Conservation (phyloP, 441 rosid species). For the Populus tomentosa region DNA sequence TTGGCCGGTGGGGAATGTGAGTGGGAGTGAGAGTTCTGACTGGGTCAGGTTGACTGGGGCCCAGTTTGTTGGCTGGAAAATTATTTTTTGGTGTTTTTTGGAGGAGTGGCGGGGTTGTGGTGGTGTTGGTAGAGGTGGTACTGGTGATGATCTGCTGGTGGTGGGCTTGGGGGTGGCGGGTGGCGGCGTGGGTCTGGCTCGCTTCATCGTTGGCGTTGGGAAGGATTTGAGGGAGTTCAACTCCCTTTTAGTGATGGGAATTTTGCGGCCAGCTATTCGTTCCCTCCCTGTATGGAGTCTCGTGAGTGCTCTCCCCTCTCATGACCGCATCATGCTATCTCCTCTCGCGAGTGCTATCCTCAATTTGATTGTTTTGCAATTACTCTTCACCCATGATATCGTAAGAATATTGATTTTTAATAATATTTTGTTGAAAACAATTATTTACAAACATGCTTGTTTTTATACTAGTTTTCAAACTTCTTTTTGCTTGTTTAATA, state of each 20-base stretch:
- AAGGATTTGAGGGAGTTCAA: background rate
- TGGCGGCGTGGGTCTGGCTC: constrained; percentile 33
- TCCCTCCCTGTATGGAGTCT: background rate
- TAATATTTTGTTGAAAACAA: too few species aligned
- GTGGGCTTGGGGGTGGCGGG: constrained; percentile 9
- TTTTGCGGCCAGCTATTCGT: background rate
- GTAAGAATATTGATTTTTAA: too few species aligned
- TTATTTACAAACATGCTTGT: too few species aligned
- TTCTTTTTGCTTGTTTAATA: too few species aligned
- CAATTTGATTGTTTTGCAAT: too few species aligned
- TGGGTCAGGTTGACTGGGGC: constrained; percentile 45
- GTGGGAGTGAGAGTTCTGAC: constrained; percentile 66
- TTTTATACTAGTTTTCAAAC: too few species aligned
- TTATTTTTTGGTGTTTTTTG: background rate
- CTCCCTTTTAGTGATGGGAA: background rate
- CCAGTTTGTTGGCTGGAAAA: constrained; percentile 32
- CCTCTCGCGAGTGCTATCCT: background rate
- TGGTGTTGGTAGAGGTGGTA: constrained; percentile 30
- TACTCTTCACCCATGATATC: too few species aligned
- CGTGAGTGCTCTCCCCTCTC: background rate
- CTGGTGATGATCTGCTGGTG: constrained; percentile 22
- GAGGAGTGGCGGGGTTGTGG: constrained; percentile 21
- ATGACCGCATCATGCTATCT: background rate
- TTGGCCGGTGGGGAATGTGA: constrained; percentile 94
- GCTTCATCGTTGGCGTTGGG: constrained; percentile 34